Base-by-base conservation (phyloP, 2,329 filamentous ascomycete genomes). In the Diplodia seriata region DNA sequence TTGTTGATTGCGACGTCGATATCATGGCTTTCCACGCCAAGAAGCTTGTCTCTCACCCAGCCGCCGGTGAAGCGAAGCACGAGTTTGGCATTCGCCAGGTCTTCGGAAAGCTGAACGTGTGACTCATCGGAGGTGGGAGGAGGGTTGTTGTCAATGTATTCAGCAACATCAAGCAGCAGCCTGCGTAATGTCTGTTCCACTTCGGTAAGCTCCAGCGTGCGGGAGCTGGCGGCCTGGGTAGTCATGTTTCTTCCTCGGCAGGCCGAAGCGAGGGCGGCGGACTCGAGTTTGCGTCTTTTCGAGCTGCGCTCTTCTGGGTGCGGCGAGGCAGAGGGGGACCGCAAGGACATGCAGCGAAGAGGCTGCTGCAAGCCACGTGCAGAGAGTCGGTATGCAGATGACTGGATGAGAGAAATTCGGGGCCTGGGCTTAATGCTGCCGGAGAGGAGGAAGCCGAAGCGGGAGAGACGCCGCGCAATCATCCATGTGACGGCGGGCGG, bases 1-100 rank as follows among this genome's bases (percentile, higher is more conserved):
- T 85, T 86, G 81, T 93, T 94, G 82, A 96, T 92, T 65, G 91
- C 91, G 8, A 92, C 89, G 76, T 96, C 92, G 70, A 96, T 94
- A 76, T 96, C 92, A 75, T 94, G 85, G 74, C 90, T 93, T 69
- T 84, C 84, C 14, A 89, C 84, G 23, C 88, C 87, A 4, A 95
- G 85, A 2, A 95, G 85, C 80, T 92, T 94, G 81, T 96, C 92
- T 50, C 92, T 89, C 12, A 95, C 92, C 92, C 92, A 96, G 31
- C 92, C 92, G 68, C 92, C 92, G 0, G 92, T 92, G 86, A 91
- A 94, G 61, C 92, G 89, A 55, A 95, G 82, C 20, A 89, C 82
- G 15, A 82, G 74, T 49, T 82, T 82, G 69, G 84, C 77, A 36
- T 81, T 78, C 68, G 77, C 74, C 72, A 86, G 75, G 62, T 83